Base-by-base conservation (phyloP, 2,329 filamentous ascomycete genomes). In the Arthrobotrys sinensis region DNA sequence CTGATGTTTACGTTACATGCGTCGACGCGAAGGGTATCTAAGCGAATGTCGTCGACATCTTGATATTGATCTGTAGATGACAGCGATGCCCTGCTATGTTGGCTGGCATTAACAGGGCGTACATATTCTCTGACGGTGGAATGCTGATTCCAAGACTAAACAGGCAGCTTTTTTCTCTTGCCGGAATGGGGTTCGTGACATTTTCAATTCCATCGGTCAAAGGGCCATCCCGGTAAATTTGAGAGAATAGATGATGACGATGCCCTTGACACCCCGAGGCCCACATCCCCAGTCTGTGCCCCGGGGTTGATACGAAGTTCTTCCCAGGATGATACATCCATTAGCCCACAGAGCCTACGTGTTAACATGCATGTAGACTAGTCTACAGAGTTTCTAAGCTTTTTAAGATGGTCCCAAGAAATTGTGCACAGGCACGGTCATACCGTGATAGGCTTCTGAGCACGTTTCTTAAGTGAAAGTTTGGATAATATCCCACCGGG, bases 1-100 rank as follows among this genome's bases (percentile, higher is more conserved):
- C 65, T 76, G 62, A 70, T 62, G 64, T 69, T 76, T 64, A 76
- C 48, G 72, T 76, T 76, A 76, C 72, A 76, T 76, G 65, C 64
- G 64, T 53, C 5, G 36, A 43, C 43, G 34, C 14, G 55, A 60
- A 60, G 55, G 21, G 40, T 28, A 38, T 66, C 65, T 68, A 76
- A 70, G 72, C 72, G 72, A 76, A 75, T 46, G 53, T 32, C 24
- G 40, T 40, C 48, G 50, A 72, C 48, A 55, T 65, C 36, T 43
- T 57, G 57, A 72, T 65, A 65, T 50, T 65, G 45, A 55, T 45
- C 45, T 62, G 36, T 63, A 46, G 38, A 45, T 46, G 28, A 55
- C 57, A 57, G 24, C 48, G 53, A 60, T 60, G 36, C 52, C 52
- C 52, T 57, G 55, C 55, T n/a, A 16, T 60, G 19, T 43, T 43